Conservation (phyloP, 192 early-diverging fungal species). For the Spinellus fusiger region DNA sequence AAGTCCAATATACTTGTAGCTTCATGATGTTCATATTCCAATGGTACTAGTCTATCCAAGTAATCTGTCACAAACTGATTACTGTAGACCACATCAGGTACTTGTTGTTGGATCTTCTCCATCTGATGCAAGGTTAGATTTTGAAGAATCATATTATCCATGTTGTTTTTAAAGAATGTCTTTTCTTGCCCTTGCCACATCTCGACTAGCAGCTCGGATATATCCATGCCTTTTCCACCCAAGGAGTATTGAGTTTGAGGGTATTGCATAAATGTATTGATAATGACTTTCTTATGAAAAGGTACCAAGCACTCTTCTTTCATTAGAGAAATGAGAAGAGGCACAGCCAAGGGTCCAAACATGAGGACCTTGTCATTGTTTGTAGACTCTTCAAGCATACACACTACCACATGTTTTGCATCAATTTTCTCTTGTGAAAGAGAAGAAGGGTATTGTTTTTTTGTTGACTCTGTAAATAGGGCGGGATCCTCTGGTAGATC, state of each 20-base stretch:
- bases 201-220: neutral
- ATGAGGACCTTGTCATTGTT: neutral
- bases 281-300: neutral
- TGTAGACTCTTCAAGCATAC: neutral
- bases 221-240: neutral
- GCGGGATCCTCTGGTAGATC: neutral
- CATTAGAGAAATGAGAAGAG: neutral
- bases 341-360: neutral
- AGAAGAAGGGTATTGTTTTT: neutral
- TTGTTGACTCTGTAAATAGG: neutral
- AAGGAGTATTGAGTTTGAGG: neutral
- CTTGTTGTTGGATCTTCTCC: neutral
- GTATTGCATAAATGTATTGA: neutral
- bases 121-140: slow-evolving; percentile 13
- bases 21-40: neutral
- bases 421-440: neutral
- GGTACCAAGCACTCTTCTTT: neutral
- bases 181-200: neutral
- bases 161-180: neutral
- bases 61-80: slow-evolving; percentile 4
- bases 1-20: neutral
- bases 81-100: neutral
- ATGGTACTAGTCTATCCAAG: neutral
- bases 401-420: neutral
- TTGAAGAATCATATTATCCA: neutral